Base-by-base conservation (phyloP, 2,329 filamentous ascomycete genomes). In the Colletotrichum sp. region DNA sequence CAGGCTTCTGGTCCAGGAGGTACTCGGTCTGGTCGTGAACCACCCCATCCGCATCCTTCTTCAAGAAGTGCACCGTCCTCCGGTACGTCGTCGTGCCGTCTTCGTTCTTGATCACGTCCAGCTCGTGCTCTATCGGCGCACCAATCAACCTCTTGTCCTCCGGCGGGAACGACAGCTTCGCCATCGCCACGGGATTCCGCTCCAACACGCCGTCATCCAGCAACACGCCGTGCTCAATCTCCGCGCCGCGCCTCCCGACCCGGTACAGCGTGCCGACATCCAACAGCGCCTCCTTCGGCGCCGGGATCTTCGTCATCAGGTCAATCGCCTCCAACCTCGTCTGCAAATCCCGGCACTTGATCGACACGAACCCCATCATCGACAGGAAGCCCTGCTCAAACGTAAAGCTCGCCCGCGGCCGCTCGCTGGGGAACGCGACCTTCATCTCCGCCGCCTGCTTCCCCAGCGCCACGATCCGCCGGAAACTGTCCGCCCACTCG, bases 241-340 rank as follows among this genome's bases (percentile, higher is more conserved):
- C 75, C 18, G 68, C 52, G 1, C 64, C 61, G 21, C 69, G 68
- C 6, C 75, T 12, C 3, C 64, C 67, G n/a, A 77, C 55, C 1
- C 75, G 52, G 16, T 70, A 77, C 10, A 77, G 9, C 3, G 73
- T 77, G 24, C 69, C 72, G 10, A 67, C 52, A 7, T 72, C 72
- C 5, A 60, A 16, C 8, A 72, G 24, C 1, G 68, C 68, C n/a
- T 75, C 68, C n/a, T 75, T 75, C 3, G 87, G 82, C n/a, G 72
- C 67, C 0, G 67, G n/a, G 4, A 75, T 15, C 57, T 28, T 66
- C 10, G 21, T 38, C 72, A 77, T 74, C 4, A 87, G 79, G 8
- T 81, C 79, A 0, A 87, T 79, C 0, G 86, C 86, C 3, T 84
- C 82, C 2, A 85, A 80, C 12, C 86, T 78, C 5, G 86, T 80